Evolutionary conservation across 1,284 basidiomycete genomes (phyloP).

Genomic region (Fomitiporia mediterranea): DNA sequence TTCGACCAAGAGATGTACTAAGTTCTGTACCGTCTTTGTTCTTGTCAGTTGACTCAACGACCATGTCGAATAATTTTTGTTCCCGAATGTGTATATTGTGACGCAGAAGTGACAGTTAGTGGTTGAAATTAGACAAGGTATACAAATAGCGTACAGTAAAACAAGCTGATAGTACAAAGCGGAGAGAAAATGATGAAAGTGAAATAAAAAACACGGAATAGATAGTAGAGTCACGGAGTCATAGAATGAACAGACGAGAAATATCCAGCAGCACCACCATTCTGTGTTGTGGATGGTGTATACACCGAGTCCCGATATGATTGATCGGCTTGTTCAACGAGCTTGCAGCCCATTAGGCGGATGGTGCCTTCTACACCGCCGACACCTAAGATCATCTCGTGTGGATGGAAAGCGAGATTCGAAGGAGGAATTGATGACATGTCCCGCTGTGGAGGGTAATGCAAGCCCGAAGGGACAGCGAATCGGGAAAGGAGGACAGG

Average conservation of each 20-base stretch:
- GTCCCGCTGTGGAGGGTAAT: slow-evolving; percentile 46
- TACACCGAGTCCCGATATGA: not conserved
- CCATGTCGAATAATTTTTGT: too few relatives aligned
- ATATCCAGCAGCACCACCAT: not conserved
- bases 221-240: slow-evolving; percentile 10
- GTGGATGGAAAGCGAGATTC: slow-evolving; percentile 71
- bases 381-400: slow-evolving; percentile 73
- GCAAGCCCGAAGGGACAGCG: slow-evolving; percentile 48
- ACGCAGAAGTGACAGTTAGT: too few relatives aligned
- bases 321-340: slow-evolving; percentile 21
- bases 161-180: not conserved
- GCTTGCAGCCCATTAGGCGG: slow-evolving; percentile 44
- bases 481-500: slow-evolving; percentile 43
- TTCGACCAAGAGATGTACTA: too few relatives aligned
- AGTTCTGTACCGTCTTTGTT: not conserved
- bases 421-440: slow-evolving; percentile 55
- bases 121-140: too few relatives aligned
- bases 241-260: slow-evolving; percentile 17
- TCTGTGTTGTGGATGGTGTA: not conserved
- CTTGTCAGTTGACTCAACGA: not conserved
- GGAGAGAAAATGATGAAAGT: not conserved
- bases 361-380: slow-evolving; percentile 69
- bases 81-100: too few relatives aligned
- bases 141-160: not conserved
- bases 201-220: not conserved